Evolutionary conservation across 371 early-diverging fungal genomes (phyloP).

Genomic region (Mortierella sp.): DNA sequence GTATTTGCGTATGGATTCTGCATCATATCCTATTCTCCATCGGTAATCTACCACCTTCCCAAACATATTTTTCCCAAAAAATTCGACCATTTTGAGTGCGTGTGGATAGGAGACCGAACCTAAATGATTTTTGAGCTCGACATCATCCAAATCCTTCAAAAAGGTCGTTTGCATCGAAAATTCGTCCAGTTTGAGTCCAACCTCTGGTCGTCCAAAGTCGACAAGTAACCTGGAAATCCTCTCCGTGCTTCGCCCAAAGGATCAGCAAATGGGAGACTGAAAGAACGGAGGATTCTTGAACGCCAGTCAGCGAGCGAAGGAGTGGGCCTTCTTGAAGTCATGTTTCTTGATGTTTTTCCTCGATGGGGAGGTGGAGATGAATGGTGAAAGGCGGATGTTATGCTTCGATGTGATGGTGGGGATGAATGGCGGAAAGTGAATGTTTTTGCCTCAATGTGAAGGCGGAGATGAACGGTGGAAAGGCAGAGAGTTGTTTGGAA

Average conservation of each 20-base stretch:
- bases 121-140: slow-evolving; percentile 1
- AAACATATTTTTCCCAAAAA: slow-evolving; percentile 9
- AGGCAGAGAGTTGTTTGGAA: too few relatives aligned
- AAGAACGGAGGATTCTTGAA: too few relatives aligned
- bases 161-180: slow-evolving; percentile 19
- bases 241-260: slow-evolving; percentile 7
- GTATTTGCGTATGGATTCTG: slow-evolving; percentile 10
- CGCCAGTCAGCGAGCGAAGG: too few relatives aligned
- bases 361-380: too few relatives aligned
- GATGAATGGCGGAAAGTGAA: too few relatives aligned
- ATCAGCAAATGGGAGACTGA: too few relatives aligned
- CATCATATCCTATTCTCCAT: slow-evolving; percentile 13
- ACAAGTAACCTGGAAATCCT: slow-evolving; percentile 14
- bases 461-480: too few relatives aligned
- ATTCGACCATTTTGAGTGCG: slow-evolving; percentile 6
- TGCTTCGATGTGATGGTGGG: too few relatives aligned
- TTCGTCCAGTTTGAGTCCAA: slow-evolving; percentile 9
- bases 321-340: too few relatives aligned
- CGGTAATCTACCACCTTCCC: slow-evolving; percentile 13
- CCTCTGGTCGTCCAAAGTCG: slow-evolving; percentile 15
- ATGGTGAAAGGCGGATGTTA: too few relatives aligned
- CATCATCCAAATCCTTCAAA: neutral
- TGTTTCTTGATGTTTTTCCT: too few relatives aligned
- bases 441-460: too few relatives aligned
- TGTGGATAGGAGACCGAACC: slow-evolving; percentile 7